Conservation (phyloP, 306 rosid species). For the Ceratonia siliqua region DNA sequence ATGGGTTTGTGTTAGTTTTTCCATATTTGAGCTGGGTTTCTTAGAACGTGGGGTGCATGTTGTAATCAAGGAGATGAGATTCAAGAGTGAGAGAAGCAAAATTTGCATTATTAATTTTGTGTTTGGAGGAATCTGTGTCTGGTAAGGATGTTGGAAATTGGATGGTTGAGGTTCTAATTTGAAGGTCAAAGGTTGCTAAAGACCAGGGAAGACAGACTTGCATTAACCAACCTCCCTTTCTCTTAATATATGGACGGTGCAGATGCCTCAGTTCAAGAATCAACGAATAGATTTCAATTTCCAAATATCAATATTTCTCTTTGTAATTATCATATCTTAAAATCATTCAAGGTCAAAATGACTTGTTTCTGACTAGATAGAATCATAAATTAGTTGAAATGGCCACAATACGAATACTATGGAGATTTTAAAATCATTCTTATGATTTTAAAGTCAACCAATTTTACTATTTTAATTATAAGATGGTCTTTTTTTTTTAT, state of each 20-base stretch:
- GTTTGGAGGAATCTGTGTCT: constrained; percentile 23
- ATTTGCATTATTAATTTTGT: constrained; percentile 6
- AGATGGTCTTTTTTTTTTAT: too few relatives aligned
- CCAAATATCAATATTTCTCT: too few relatives aligned
- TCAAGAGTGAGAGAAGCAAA: constrained; percentile 36
- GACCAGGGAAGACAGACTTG: constrained; percentile 41
- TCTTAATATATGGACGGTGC: background rate
- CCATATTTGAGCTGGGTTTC: constrained; percentile 38
- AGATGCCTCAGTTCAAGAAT: background rate
- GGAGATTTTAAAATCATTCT: too few relatives aligned
- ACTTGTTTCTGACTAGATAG: too few relatives aligned
- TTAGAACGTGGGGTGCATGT: constrained; percentile 85
- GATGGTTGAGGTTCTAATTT: constrained; percentile 56
- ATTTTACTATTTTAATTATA: too few relatives aligned
- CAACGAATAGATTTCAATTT: background rate
- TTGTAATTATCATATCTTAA: too few relatives aligned
- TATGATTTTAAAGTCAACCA: too few relatives aligned
- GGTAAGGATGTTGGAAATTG: constrained; percentile 30
- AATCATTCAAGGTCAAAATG: too few relatives aligned
- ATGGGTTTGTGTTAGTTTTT: constrained; percentile 35
- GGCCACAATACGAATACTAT: too few relatives aligned
- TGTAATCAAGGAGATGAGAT: constrained; percentile 38
- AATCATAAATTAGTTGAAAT: too few relatives aligned
- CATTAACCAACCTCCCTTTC: constrained; percentile 11
- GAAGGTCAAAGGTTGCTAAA: constrained; percentile 61